A percentile compares a stretch with the other conserved stretches of the same genome.
Evolutionary conservation across 352 stramenopile genomes (phyloP).

Genomic region (Phytophthora syringae): DNA sequence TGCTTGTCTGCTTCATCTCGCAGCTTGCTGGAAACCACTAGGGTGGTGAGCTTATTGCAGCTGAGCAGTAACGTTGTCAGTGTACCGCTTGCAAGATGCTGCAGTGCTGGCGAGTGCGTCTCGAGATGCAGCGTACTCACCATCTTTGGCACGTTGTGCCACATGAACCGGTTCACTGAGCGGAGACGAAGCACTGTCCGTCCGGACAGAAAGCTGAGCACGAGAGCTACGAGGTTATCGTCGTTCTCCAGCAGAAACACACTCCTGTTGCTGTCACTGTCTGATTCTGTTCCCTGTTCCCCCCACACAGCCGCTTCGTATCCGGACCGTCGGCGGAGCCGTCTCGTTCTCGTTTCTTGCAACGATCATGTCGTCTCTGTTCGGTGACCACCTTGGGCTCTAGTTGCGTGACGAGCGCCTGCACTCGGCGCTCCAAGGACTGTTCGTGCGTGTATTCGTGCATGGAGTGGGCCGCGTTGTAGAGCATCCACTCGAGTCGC

Average conservation of each 20-base stretch:
- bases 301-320: conserved; percentile 23
- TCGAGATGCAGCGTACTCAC: conserved; percentile 55
- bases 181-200: conserved; percentile 44
- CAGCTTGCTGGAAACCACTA: conserved; percentile 54
- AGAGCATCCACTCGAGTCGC: conserved; percentile 79
- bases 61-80: conserved; percentile 39
- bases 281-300: not conserved
- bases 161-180: conserved; percentile 56
- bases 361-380: conserved; percentile 2
- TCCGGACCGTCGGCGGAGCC: not conserved
- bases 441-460: conserved; percentile 70
- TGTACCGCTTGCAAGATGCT: conserved; percentile 35
- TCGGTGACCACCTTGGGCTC: conserved; percentile 29
- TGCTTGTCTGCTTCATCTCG: not conserved
- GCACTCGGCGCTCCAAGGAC: conserved; percentile 71
- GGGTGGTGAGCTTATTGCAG: conserved; percentile 43
- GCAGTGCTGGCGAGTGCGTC: conserved; percentile 27
- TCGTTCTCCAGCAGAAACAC: conserved; percentile 52
- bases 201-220: conserved; percentile 61
- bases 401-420: conserved; percentile 70
- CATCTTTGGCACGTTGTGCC: conserved; percentile 40
- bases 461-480: conserved; percentile 66
- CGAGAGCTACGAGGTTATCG: conserved; percentile 46
- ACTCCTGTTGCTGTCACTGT: conserved; percentile 15
- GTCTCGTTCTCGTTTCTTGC: conserved; percentile 17